Conservation (phyloP, 1,284 basidiomycete genomes). For the Bjerkandera adusta region DNA sequence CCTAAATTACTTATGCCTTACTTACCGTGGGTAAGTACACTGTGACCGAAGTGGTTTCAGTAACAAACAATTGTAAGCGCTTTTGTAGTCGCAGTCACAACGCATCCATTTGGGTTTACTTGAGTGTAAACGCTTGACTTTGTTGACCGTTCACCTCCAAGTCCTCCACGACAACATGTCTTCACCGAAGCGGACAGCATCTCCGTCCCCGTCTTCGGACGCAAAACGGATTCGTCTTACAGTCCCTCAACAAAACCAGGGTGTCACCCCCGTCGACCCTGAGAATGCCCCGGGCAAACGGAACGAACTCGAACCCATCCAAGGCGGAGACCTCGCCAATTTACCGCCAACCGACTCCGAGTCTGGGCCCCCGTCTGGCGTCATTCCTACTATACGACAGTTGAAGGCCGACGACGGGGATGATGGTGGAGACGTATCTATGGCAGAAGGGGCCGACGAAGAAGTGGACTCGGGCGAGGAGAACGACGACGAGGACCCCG, state of each 20-base stretch:
- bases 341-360: conserved; percentile 48
- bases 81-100: too few relatives aligned
- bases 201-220: conserved; percentile 58
- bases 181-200: conserved; percentile 72
- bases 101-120: too few relatives aligned
- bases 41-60: too few relatives aligned
- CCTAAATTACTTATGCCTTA: not conserved
- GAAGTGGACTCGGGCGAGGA: conserved; percentile 70
- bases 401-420: conserved; percentile 64
- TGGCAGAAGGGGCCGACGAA: conserved; percentile 70
- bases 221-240: conserved; percentile 66
- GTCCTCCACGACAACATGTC: conserved; percentile 27
- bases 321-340: conserved; percentile 70
- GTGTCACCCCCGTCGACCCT: conserved; percentile 66
- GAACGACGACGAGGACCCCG: conserved; percentile 77
- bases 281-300: conserved; percentile 75
- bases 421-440: conserved; percentile 66
- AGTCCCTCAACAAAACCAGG: conserved; percentile 58
- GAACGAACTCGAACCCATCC: conserved; percentile 72
- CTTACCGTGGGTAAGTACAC: too few relatives aligned
- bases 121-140: not conserved
- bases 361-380: conserved; percentile 38
- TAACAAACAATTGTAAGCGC: too few relatives aligned
- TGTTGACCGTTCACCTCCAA: not conserved
- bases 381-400: conserved; percentile 48